These are phyloP conservation scores for Arxiozyma telluris DNA, from an alignment of 1,139 yeast species.

Conservation along the genomic window DNA sequence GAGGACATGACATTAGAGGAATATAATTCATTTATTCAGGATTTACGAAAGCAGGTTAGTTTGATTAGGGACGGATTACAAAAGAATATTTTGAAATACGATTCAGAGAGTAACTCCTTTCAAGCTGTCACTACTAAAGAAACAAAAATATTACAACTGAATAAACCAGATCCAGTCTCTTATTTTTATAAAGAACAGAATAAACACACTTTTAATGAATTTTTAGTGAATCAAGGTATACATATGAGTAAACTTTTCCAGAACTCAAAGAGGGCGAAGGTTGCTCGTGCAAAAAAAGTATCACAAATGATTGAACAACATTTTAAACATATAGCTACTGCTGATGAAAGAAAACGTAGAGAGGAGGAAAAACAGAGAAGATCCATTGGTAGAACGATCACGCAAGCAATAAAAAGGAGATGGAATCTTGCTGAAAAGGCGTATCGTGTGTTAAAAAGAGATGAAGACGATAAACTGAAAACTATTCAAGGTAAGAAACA, in stretches of 20 bases:
- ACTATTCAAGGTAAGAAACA: conserved; percentile 77
- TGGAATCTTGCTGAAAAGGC: conserved; percentile 92
- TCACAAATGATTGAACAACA: conserved; percentile 80
- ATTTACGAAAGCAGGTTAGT: conserved; percentile 36
- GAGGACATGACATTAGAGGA: conserved; percentile 45
- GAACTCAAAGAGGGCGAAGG: conserved; percentile 57
- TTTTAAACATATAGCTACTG: conserved; percentile 78
- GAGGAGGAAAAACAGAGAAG: conserved; percentile 62
- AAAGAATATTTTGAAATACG: conserved; percentile 40
- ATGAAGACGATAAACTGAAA: conserved; percentile 62
- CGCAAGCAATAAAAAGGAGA: conserved; percentile 77
- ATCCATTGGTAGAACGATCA: conserved; percentile 67
- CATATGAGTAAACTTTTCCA: conserved; percentile 63
- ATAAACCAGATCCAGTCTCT: conserved; percentile 26
- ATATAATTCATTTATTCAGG: conserved; percentile 40
- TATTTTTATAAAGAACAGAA: conserved; percentile 30
- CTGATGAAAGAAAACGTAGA: conserved; percentile 69
- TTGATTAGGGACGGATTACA: conserved; percentile 50
- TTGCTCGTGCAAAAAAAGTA: conserved; percentile 60
- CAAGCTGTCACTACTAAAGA: conserved; percentile 38
- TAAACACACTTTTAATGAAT: conserved; percentile 56
- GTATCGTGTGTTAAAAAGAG: conserved; percentile 41
- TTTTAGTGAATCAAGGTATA: conserved; percentile 66
- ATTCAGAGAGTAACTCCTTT: conserved; percentile 36
- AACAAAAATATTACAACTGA: conserved; percentile 36